Percentiles rank a stretch among this genome's conserved stretches.
Evolutionary conservation across 441 rosid species (phyloP).

Genomic region (Mallotus japonicus): DNA sequence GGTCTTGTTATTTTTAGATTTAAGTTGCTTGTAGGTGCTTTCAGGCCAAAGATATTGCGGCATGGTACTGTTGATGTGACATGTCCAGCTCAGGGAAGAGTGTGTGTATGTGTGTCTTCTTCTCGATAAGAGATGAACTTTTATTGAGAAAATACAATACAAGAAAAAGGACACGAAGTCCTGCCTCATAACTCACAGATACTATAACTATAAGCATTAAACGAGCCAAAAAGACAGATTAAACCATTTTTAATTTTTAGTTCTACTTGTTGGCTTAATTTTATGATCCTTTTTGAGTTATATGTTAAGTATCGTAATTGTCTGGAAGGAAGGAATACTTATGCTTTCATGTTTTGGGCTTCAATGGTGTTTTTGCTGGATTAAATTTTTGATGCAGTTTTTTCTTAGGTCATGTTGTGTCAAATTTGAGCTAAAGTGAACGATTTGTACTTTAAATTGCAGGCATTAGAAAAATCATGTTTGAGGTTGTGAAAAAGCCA

Average conservation of each 20-base stretch:
- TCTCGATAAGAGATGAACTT: too few relatives aligned
- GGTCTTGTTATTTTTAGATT: neutral
- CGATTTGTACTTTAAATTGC: conserved; percentile 20
- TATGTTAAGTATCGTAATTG: neutral
- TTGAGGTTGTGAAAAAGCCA: conserved; percentile 65
- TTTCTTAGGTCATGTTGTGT: neutral
- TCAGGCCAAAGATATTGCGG: neutral
- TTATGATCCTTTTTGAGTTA: too few relatives aligned
- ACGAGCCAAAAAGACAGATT: too few relatives aligned
- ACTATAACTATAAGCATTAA: too few relatives aligned
- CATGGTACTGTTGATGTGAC: neutral
- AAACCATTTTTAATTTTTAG: too few relatives aligned
- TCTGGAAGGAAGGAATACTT: neutral
- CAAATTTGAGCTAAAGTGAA: conserved; percentile 17
- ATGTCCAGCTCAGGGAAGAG: neutral
- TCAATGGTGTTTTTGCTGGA: neutral
- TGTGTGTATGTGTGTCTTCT: too few relatives aligned
- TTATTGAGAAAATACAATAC: too few relatives aligned
- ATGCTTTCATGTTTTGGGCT: neutral
- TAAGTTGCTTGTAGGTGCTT: neutral
- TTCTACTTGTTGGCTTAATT: too few relatives aligned
- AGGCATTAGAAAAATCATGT: conserved; percentile 69
- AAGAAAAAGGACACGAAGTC: too few relatives aligned
- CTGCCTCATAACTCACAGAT: too few relatives aligned
- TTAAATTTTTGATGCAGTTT: neutral